Evolutionary conservation across 441 rosid species (phyloP), one percentile per base, ranked within the genome.

Genomic region (Populus tomentosa): DNA sequence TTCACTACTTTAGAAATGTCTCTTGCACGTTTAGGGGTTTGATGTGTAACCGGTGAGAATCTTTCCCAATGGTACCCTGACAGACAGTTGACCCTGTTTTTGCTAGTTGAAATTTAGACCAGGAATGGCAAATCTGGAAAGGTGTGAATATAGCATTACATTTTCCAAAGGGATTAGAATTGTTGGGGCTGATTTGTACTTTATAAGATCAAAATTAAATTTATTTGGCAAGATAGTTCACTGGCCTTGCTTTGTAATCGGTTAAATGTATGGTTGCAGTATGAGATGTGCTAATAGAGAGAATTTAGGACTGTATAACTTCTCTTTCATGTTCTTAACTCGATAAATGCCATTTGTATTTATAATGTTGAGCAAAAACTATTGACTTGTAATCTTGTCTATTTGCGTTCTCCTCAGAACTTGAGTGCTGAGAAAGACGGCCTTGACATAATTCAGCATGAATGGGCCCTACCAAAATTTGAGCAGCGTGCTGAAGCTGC

Each of bases 401-500:
- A 24, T 50, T 56, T 72, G 61, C 10, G 28, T 61, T 82, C 56
- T 76, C 79, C 70, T 20, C 87, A 92, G 98, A 92, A 90, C 87
- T 82, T 94, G 88, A 76, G 98, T 71, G 97, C 97, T 9, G 98
- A 94, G 92, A 92, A 96, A 78, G 98, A 96, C 26, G 84, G 97
- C 53, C 98, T 96, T 1, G 98, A 96, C 87, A 92, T 92, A 73
- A 71, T 90, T 77, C 97, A 91, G 78, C 97, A 96, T 40, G 98
- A 91, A n/a, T 94, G 98, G 99, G 92, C 88, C 42, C 82, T 91
- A 35, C 97, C 97, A 0, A 87, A 89, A 78, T 92, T 96, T 20
- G 99, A 96, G 90, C 92, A 88, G 75, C 94, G 94, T 2, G 99
- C 98, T 6, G 98, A 94, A 86, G 84, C 90, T 14, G 92, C 88